Conservation (phyloP, 257 asterid species). For the Capsicum chinense region DNA sequence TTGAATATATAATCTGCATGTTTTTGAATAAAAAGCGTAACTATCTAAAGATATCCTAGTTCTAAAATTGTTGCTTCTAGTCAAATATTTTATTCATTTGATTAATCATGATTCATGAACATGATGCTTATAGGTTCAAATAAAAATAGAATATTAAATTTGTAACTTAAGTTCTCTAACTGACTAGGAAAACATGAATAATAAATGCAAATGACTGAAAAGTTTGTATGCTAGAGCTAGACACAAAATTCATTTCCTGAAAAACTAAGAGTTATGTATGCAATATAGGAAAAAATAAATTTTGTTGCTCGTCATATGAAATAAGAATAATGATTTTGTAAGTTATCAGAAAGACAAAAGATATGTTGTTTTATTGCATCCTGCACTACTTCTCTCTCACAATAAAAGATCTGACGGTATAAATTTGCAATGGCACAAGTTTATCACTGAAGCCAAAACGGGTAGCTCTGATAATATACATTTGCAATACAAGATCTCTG, state of each 20-base stretch:
- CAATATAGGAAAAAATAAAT: not conserved
- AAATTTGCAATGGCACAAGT: not conserved
- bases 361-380: not conserved
- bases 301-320: not conserved
- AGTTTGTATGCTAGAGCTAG: not conserved
- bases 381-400: conserved; percentile 14
- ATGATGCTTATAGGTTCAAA: not conserved
- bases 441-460: conserved; percentile 2
- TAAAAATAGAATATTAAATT: not conserved
- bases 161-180: not conserved
- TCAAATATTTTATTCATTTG: not conserved
- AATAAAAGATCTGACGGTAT: not conserved
- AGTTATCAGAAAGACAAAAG: conserved; percentile 6
- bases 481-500: no score
- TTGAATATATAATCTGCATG: no score
- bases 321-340: not conserved
- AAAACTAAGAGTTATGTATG: not conserved
- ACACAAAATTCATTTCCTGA: not conserved
- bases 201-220: conserved; percentile 20
- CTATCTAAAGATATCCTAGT: no score
- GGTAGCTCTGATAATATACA: not conserved
- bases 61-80: not conserved
- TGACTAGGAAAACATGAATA: conserved; percentile 10
- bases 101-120: not conserved
- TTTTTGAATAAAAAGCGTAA: no score